A percentile compares a stretch with the other conserved stretches of the same genome.
Evolutionary conservation across 306 rosid genomes (phyloP).

Genomic region (Dalbergia cochinchinensis): DNA sequence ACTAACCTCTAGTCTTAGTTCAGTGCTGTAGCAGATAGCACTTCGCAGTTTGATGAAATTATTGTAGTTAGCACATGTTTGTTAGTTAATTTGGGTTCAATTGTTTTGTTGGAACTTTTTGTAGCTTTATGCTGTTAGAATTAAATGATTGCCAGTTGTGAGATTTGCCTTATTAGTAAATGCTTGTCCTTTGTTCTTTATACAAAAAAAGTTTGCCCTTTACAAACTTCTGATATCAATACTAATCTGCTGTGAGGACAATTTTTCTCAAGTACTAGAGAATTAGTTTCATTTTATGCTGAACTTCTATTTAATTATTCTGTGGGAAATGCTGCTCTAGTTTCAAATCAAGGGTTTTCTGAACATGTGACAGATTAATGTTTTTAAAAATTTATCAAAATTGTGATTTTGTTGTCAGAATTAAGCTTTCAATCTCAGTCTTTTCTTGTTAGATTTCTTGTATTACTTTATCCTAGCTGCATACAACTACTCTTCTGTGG

Average conservation of each 20-base stretch:
- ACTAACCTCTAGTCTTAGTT: neutral
- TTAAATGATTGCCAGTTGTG: neutral
- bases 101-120: neutral
- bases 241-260: constrained; percentile 9
- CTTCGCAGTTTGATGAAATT: constrained; percentile 7
- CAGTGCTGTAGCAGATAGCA: neutral
- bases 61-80: neutral
- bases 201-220: neutral
- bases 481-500: neutral
- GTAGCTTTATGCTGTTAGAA: constrained; percentile 9
- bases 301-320: neutral
- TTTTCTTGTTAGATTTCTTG: neutral
- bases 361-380: neutral
- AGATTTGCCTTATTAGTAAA: neutral
- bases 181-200: constrained; percentile 8
- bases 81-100: constrained; percentile 13
- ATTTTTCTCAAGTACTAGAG: neutral
- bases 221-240: neutral
- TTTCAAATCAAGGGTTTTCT: constrained; percentile 32
- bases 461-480: constrained; percentile 12
- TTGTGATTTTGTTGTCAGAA: neutral
- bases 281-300: neutral
- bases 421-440: neutral
- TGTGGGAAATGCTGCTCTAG: constrained; percentile 1
- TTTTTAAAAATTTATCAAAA: neutral